Base-by-base conservation (phyloP, 768 basidiomycete genomes). In the Serendipita indica region DNA sequence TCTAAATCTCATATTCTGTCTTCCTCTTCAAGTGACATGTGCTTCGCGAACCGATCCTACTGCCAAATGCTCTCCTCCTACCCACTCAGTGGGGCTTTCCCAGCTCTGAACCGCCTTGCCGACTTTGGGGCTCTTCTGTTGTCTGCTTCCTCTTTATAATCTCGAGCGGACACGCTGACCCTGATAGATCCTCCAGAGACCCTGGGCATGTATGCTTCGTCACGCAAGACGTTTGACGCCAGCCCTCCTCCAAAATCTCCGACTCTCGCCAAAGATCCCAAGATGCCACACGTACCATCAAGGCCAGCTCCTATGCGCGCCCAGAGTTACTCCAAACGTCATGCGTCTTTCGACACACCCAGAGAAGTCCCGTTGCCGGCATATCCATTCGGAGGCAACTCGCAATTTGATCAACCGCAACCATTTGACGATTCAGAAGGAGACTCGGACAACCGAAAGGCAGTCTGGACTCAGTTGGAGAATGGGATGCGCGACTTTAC, bases 271-370 rank as follows among this genome's bases (percentile, higher is more conserved):
- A 54, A 54, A 54, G 22, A 20, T 54, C 25, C 49, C n/a, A 27
- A 10, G 49, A 54, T 54, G n/a, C 49, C 12, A 12, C 49, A n/a
- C 7, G 7, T 12, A 10, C 49, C 49, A 25, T n/a, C 49, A 20
- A 27, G 49, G 10, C 49, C 49, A 25, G 25, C 30, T 7, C 25
- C 49, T 30, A 10, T 54, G 12, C 49, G 49, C 49, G 32, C 25
- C 10, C 49, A 54, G 7, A 54, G 49, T 33, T 54, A 54, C 25
- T 54, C 49, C 3, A 54, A 54, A 28, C 49, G 49, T 7, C 49
- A 54, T 54, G 49, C 49, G 25, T 54, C 49, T 16, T 54, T 54
- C 25, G 49, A 54, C 30, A 54, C 49, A 27, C 49, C 49, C n/a
- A 18, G 49, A 54, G 49, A 54, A 28, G 49, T 54, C 10, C 49